Conservation (phyloP, 192 early-diverging fungal genomes). For the Linnemannia hyalina region DNA sequence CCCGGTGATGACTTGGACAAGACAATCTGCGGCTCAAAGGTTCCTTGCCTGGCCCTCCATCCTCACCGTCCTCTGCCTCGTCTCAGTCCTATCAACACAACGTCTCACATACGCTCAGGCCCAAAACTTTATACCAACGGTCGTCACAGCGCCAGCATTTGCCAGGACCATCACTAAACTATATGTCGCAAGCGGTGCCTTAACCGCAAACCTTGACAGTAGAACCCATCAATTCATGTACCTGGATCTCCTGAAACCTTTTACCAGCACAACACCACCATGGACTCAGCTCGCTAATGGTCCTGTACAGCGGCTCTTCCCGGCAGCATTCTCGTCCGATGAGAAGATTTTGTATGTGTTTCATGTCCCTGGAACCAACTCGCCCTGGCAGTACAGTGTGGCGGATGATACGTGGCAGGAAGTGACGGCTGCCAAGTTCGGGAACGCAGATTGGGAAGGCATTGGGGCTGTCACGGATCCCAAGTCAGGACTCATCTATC, state of each 20-base stretch:
- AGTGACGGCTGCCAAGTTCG: too few relatives aligned
- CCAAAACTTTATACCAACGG: not conserved
- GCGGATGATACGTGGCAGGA: not conserved
- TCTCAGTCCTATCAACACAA: too few relatives aligned
- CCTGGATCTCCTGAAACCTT: not conserved
- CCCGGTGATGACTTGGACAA: too few relatives aligned
- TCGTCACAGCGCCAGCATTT: not conserved
- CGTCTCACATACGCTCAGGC: not conserved
- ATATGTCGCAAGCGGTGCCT: not conserved
- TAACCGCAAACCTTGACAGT: not conserved
- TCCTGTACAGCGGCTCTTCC: not conserved
- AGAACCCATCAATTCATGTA: not conserved
- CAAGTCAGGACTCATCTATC: not conserved
- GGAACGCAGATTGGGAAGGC: not conserved
- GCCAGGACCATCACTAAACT: not conserved
- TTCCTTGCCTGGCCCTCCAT: too few relatives aligned
- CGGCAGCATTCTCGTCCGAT: conserved; percentile 1
- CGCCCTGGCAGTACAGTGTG: not conserved
- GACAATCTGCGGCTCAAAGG: too few relatives aligned
- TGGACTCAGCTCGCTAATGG: not conserved
- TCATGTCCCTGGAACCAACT: not conserved
- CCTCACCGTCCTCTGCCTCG: too few relatives aligned
- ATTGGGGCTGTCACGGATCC: not conserved
- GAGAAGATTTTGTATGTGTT: not conserved
- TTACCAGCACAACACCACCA: not conserved